Conservation (phyloP, 2,329 filamentous ascomycete species). For the Arthrobotrys conoides region DNA sequence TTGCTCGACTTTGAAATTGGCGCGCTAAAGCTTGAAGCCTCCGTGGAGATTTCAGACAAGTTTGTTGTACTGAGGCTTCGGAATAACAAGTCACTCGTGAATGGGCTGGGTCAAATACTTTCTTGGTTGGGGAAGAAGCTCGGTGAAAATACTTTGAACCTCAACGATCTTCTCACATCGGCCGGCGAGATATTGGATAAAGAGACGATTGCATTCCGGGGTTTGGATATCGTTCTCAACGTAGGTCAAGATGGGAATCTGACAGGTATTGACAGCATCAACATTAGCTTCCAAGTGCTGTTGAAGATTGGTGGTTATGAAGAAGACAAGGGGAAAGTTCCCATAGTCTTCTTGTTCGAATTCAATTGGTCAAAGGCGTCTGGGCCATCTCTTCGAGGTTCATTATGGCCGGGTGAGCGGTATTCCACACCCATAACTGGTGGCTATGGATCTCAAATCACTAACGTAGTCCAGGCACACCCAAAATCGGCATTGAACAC, state of each 20-base stretch:
- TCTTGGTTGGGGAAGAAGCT: slow-evolving; percentile 11
- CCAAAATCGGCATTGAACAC: no score
- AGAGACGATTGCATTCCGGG: neutral
- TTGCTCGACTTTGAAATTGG: neutral
- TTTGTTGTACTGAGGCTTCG: neutral
- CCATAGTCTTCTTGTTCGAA: slow-evolving; percentile 7
- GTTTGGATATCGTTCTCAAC: slow-evolving; percentile 1
- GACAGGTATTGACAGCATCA: neutral
- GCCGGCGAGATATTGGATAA: neutral
- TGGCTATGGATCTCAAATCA: no score
- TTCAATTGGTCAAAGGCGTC: neutral
- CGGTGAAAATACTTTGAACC: slow-evolving; percentile 3
- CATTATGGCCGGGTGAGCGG: slow-evolving; percentile 11
- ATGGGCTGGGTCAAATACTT: neutral
- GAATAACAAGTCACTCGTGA: neutral
- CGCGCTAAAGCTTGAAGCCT: neutral
- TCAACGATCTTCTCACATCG: neutral
- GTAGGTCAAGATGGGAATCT: neutral
- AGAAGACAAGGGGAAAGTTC: neutral
- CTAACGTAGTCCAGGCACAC: no score
- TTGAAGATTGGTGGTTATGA: neutral
- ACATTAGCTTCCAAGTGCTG: neutral
- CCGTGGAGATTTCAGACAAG: neutral
- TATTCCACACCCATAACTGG: no score
- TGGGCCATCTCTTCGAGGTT: neutral